These are phyloP conservation scores for Beauveria sp. DNA, from an alignment of 2,329 filamentous ascomycete species.

Conservation along the genomic window DNA sequence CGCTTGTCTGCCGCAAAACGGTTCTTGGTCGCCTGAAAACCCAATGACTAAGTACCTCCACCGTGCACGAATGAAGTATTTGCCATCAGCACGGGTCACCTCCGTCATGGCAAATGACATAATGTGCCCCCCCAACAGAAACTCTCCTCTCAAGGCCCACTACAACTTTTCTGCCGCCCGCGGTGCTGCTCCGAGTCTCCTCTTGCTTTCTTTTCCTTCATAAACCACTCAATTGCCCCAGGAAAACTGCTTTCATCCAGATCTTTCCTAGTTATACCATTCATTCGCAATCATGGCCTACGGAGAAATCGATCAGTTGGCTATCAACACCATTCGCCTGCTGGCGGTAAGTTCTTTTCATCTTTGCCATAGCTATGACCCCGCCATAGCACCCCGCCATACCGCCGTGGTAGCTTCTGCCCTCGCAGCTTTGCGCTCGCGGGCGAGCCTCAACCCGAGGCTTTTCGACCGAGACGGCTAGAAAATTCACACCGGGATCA, in stretches of 20 bases:
- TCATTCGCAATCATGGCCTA: conserved; percentile 66
- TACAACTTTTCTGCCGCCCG: conserved; percentile 1
- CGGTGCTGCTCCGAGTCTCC: not conserved
- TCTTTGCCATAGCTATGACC: conserved; percentile 10
- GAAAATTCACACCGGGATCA: not conserved
- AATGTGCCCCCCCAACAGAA: conserved; percentile 5
- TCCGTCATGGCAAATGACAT: conserved; percentile 1
- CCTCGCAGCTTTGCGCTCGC: not conserved
- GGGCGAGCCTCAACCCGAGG: not conserved
- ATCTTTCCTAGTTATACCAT: not conserved
- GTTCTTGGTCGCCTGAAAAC: too few relatives aligned
- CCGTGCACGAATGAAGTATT: not conserved
- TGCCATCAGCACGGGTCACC: not conserved
- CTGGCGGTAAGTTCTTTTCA: conserved; percentile 68
- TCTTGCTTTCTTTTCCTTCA: not conserved
- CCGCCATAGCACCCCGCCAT: conserved; percentile 14
- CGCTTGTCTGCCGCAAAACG: too few relatives aligned
- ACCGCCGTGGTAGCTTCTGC: conserved; percentile 10
- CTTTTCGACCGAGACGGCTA: not conserved
- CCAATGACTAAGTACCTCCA: not conserved
- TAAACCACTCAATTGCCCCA: conserved; percentile 1
- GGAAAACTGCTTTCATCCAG: not conserved
- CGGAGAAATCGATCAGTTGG: conserved; percentile 77
- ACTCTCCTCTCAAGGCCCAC: not conserved
- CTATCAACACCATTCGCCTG: conserved; percentile 96